phyloP scores from a whole-genome alignment of 2,329 filamentous ascomycete species.

The Iodosphaeria phyllophila region DNA sequence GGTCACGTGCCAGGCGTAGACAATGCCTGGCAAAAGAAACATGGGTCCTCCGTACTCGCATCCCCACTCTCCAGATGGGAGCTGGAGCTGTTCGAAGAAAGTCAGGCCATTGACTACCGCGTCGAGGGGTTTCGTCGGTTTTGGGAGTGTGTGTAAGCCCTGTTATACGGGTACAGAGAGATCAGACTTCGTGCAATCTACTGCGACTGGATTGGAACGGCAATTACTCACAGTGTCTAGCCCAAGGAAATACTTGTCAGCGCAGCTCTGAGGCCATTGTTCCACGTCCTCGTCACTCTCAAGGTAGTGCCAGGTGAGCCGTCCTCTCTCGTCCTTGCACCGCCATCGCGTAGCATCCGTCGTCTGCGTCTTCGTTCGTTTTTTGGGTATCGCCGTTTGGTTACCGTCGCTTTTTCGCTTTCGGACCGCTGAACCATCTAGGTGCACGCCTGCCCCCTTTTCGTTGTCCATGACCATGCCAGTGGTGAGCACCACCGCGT shows the following conservation, averaged over 20 bases:
- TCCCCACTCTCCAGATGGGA: conserved; percentile 81
- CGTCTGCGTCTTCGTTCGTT: conserved; percentile 25
- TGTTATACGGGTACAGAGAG: conserved; percentile 17
- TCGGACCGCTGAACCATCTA: conserved; percentile 7
- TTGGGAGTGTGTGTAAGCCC: conserved; percentile 55
- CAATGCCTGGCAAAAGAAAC: conserved; percentile 77
- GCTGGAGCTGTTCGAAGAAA: conserved; percentile 81
- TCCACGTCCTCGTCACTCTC: conserved; percentile 50
- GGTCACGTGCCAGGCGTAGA: conserved; percentile 77
- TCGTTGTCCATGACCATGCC: conserved; percentile 5
- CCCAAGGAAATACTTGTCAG: conserved; percentile 81
- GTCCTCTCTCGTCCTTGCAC: conserved; percentile 61
- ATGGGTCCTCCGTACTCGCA: conserved; percentile 97
- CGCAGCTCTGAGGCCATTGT: conserved; percentile 67
- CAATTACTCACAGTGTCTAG: conserved; percentile 45
- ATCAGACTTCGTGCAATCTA: neutral
- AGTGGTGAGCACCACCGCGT: conserved; percentile 7
- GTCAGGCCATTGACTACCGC: conserved; percentile 65
- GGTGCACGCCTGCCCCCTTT: neutral
- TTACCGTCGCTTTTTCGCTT: conserved; percentile 24
- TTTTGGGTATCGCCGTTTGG: conserved; percentile 17
- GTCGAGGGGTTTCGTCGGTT: conserved; percentile 54
- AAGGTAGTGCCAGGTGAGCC: conserved; percentile 90
- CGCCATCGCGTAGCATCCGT: conserved; percentile 79
- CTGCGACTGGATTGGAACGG: conserved; percentile 2